Evolutionary conservation across 495 filamentous ascomycete genomes (phyloP), one percentile per base, ranked within the genome.

Genomic region (Xylaria flabelliformis): DNA sequence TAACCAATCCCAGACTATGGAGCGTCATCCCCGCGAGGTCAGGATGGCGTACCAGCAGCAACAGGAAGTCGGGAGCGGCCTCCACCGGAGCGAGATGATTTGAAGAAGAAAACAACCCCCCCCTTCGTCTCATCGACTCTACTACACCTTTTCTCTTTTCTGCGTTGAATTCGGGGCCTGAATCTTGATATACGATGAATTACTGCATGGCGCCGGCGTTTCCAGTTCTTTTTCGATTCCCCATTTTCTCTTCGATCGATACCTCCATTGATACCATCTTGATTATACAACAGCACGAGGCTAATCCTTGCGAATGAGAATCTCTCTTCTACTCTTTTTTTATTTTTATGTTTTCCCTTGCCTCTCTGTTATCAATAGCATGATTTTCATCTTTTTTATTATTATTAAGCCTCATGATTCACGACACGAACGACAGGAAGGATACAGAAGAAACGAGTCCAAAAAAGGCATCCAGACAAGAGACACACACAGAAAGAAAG

Each of bases 11-110:
- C 77, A 19, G 73, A 72, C 15, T 73, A 67, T 77, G 32, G 76
- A 82, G 77, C 78, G 82, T 44, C 82, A 84, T 73, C 82, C 82
- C 13, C 75, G 81, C 65, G 82, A 84, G 29, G 80, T 84, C 46
- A 77, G 78, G 51, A 80, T 80, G 48, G 80, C 80, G 56, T 82
- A 78, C 69, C 74, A 75, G 39, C 76, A 78, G 53, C 76, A 80
- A 21, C 78, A 85, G 59, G 81, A 85, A 41, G 80, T 79, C 29
- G 73, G 82, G 68, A 86, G 82, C 48, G 84, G 84, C 1, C 74
- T 88, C 68, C 80, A 78, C 56, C 77, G 77, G 34, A 84, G 80
- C 71, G 84, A 84, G 77, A 83, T 86, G 83, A 84, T 86, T 55
- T 86, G 74, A 74, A 55, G 3, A 6, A 24, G 26, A 10, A 12